A percentile compares a stretch with the other conserved stretches of the same genome.
Evolutionary conservation across 2,329 filamentous ascomycete genomes (phyloP).

Genomic region (Diplocarpon mali): DNA sequence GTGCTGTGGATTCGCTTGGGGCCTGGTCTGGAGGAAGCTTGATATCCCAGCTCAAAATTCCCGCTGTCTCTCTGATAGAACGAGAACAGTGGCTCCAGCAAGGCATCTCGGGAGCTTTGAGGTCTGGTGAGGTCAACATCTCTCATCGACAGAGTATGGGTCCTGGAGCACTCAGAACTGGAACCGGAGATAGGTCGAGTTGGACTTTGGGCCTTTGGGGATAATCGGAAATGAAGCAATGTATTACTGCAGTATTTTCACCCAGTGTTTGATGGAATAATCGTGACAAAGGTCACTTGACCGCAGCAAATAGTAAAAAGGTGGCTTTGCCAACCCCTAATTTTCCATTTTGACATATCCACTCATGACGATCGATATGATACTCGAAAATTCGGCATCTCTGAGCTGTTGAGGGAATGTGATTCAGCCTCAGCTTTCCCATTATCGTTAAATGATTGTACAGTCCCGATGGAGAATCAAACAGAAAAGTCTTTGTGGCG

Average conservation of each 20-base stretch:
- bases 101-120: slow-evolving; percentile 50
- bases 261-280: not conserved
- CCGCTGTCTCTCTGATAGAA: slow-evolving; percentile 59
- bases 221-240: slow-evolving; percentile 8
- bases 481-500: not conserved
- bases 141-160: slow-evolving; percentile 55
- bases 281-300: not conserved
- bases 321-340: too few relatives aligned
- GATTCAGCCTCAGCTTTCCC: too few relatives aligned
- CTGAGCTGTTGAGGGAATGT: too few relatives aligned
- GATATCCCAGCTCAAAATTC: slow-evolving; percentile 55
- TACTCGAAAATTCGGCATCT: too few relatives aligned
- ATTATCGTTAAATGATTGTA: too few relatives aligned
- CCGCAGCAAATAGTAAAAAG: too few relatives aligned
- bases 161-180: slow-evolving; percentile 38
- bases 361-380: too few relatives aligned
- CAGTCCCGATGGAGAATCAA: too few relatives aligned
- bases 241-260: too few relatives aligned
- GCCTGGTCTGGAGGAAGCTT: slow-evolving; percentile 67
- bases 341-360: too few relatives aligned
- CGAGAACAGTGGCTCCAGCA: slow-evolving; percentile 60
- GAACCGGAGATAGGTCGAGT: slow-evolving; percentile 31
- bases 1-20: slow-evolving; percentile 58
- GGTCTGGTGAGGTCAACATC: slow-evolving; percentile 40
- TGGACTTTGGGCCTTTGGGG: slow-evolving; percentile 56